Base-by-base conservation (phyloP, 192 early-diverging fungal genomes). In the Pilaira anomala region DNA sequence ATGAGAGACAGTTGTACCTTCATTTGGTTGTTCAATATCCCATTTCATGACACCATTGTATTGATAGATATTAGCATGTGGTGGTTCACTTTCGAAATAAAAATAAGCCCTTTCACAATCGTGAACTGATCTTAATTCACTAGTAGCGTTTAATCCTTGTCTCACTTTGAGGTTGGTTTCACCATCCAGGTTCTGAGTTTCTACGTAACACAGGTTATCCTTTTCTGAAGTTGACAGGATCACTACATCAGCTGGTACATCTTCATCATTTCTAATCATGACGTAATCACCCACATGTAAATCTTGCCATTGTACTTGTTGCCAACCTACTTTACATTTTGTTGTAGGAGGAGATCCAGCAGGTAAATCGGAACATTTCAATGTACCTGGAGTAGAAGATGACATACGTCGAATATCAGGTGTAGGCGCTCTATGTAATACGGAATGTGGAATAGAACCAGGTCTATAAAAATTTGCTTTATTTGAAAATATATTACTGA, bases 131-230 rank as follows among this genome's bases (percentile, higher is more conserved):
- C 63, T 53, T 29, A 92, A 39, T 45, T 79, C 80, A 14, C 72
- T 65, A 6, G 90, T 94, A 6, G 87, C 80, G 0, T 77, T 67
- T 55, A 89, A 48, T 0, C 87, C 83, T 30, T 86, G 79, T 52
- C 92, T 86, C 29, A 93, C 85, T 74, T 99, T 99, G 26, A 99
- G 78, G 67, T 97, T 99, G 7, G 97, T 99, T 72, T 99, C 97
- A 62, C 97, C 97, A 61, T 99, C 97, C 51, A 99, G 80, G 62
- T 97, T 95, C 66, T 99, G 96, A 1, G 97, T 99, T 74, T 99
- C 97, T 16, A 96, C 83, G 72, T 91, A 97, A 61, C 93, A 95
- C 3, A 89, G 66, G 39, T 87, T 86, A 62, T 94, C 92, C 11
- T 84, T 80, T 60, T 94, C 97, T 28, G 88, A 91, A 12, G 93